These are phyloP conservation scores for Ustilago cynodontis DNA, from an alignment of 1,284 basidiomycete genomes.

Conservation along the genomic window DNA sequence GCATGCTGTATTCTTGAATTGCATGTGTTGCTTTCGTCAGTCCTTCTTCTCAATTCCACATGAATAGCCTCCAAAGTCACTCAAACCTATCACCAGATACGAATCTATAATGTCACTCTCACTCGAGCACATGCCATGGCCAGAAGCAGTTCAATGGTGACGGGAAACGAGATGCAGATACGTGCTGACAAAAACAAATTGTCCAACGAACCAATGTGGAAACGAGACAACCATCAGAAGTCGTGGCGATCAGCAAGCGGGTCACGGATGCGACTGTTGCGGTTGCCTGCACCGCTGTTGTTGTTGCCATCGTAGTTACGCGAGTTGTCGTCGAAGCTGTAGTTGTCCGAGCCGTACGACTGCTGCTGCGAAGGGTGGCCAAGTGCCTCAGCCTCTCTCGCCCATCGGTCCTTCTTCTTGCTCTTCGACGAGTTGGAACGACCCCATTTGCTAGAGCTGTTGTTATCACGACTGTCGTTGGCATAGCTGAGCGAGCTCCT, in stretches of 20 bases:
- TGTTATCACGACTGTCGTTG: constrained; percentile 23
- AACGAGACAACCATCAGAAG: constrained; percentile 23
- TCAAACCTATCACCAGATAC: too few species aligned
- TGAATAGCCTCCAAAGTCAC: too few species aligned
- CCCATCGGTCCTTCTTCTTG: constrained; percentile 55
- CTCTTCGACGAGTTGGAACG: constrained; percentile 40
- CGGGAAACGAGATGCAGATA: neutral
- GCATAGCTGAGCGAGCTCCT: constrained; percentile 47
- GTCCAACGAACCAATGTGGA: neutral
- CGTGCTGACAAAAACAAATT: neutral
- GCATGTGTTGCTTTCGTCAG: too few species aligned
- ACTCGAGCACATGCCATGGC: neutral
- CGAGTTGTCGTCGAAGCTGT: constrained; percentile 36
- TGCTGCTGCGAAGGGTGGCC: constrained; percentile 32
- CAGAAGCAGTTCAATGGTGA: neutral
- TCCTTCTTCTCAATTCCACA: too few species aligned
- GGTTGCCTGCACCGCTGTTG: constrained; percentile 18
- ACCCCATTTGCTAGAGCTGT: constrained; percentile 34
- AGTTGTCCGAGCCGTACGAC: constrained; percentile 37
- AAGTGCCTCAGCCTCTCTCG: constrained; percentile 49
- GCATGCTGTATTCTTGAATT: too few species aligned
- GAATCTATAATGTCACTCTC: too few species aligned
- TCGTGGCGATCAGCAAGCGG: constrained; percentile 51
- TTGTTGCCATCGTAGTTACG: constrained; percentile 8
- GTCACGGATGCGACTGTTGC: constrained; percentile 43